phyloP scores from a whole-genome alignment of 1,284 basidiomycete genomes.

The Trametes pubescens region DNA sequence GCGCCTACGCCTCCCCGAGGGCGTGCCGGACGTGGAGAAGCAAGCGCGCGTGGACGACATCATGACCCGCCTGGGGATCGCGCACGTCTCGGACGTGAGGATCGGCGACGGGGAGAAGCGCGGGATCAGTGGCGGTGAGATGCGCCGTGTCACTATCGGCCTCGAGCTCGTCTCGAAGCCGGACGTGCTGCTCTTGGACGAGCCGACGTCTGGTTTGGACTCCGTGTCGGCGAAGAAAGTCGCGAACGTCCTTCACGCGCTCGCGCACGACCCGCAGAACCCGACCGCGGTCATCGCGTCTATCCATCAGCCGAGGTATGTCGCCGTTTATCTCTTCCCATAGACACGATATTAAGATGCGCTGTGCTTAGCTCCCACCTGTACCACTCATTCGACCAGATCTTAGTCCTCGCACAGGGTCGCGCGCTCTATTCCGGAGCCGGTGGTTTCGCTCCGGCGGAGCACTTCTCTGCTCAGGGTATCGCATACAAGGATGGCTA shows the following conservation, averaged over 20 bases:
- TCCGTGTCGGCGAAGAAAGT: conserved; percentile 88
- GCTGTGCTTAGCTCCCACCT: conserved; percentile 68
- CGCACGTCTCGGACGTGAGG: conserved; percentile 71
- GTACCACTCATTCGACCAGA: conserved; percentile 85
- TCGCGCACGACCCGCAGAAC: conserved; percentile 73
- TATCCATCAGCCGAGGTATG: conserved; percentile 85
- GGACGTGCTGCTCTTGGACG: conserved; percentile 84
- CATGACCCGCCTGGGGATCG: conserved; percentile 80
- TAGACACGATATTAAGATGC: not conserved
- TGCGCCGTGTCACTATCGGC: conserved; percentile 85
- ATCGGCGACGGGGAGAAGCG: conserved; percentile 84
- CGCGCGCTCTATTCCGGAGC: conserved; percentile 83
- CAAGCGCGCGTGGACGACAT: conserved; percentile 72
- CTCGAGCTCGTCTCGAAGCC: conserved; percentile 83
- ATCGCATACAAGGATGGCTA: conserved; percentile 70
- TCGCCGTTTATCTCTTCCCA: conserved; percentile 7
- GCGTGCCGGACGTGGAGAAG: conserved; percentile 72
- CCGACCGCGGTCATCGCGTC: conserved; percentile 86
- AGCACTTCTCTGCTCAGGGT: conserved; percentile 64
- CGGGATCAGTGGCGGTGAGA: conserved; percentile 89
- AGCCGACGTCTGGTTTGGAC: conserved; percentile 85
- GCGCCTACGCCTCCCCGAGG: conserved; percentile 83
- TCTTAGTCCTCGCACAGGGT: conserved; percentile 81
- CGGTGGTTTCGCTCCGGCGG: conserved; percentile 70
- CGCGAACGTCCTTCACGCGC: conserved; percentile 74